Evolutionary conservation across 371 early-diverging fungal genomes (phyloP).

Genomic region (Actinomucor elegans): DNA sequence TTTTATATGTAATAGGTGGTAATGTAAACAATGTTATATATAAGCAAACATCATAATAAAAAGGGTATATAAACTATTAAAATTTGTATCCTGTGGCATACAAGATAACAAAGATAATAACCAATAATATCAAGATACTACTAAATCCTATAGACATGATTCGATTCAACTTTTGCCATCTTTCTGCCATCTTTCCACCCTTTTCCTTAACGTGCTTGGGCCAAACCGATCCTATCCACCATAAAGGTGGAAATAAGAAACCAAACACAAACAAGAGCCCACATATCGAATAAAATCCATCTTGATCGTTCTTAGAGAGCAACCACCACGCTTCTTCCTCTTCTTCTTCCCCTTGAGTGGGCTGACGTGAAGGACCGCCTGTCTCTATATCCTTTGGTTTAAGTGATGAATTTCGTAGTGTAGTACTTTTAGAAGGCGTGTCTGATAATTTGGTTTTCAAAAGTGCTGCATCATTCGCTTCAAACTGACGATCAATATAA

Average conservation of each 20-base stretch:
- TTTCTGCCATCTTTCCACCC: slow-evolving; percentile 44
- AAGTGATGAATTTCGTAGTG: slow-evolving; percentile 1
- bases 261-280: slow-evolving; percentile 44
- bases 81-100: slow-evolving; percentile 9
- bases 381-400: slow-evolving; percentile 6
- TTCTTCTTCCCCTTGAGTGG: neutral
- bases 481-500: slow-evolving; percentile 14
- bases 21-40: slow-evolving; percentile 24
- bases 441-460: slow-evolving; percentile 15
- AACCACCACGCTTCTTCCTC: slow-evolving; percentile 25
- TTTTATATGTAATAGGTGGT: slow-evolving; percentile 10
- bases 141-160: slow-evolving; percentile 49
- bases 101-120: slow-evolving; percentile 31
- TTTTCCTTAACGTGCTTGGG: slow-evolving; percentile 29
- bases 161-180: slow-evolving; percentile 44
- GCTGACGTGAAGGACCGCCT: neutral
- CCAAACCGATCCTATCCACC: slow-evolving; percentile 48
- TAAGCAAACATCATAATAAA: slow-evolving; percentile 3
- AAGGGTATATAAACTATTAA: neutral
- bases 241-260: slow-evolving; percentile 41
- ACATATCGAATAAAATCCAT: slow-evolving; percentile 35
- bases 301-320: slow-evolving; percentile 29
- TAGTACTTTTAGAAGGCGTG: slow-evolving; percentile 4
- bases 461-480: neutral
- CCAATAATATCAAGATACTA: slow-evolving; percentile 29